Evolutionary conservation across 805 yeast genomes (phyloP).

Genomic region (Pichia rugopelliculosa): DNA sequence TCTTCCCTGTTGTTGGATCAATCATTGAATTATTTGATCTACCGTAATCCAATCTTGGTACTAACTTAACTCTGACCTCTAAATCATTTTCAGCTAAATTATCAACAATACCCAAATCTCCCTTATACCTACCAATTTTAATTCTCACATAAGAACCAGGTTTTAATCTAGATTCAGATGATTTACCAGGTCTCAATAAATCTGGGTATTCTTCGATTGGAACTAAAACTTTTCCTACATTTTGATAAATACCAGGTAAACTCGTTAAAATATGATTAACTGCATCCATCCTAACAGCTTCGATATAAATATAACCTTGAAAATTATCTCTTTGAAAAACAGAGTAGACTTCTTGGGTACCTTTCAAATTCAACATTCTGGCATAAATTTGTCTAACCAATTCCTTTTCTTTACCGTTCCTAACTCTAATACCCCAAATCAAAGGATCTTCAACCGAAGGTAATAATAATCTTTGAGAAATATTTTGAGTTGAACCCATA

Average conservation of each 20-base stretch:
- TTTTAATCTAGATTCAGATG: constrained; percentile 77
- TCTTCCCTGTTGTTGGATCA: constrained; percentile 22
- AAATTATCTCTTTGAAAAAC: constrained; percentile 93
- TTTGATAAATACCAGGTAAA: constrained; percentile 73
- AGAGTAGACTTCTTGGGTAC: constrained; percentile 77
- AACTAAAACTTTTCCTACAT: constrained; percentile 60
- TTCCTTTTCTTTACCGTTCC: constrained; percentile 90
- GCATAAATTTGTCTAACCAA: constrained; percentile 77
- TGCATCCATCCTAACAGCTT: constrained; percentile 89
- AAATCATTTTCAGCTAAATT: constrained; percentile 90
- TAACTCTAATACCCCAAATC: constrained; percentile 91
- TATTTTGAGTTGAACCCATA: constrained; percentile 77
- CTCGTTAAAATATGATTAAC: constrained; percentile 85
- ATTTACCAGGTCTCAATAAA: constrained; percentile 78
- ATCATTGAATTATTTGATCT: constrained; percentile 31
- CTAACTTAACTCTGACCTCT: constrained; percentile 87
- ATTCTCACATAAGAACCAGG: constrained; percentile 93
- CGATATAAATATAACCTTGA: constrained; percentile 86
- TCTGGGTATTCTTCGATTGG: constrained; percentile 96
- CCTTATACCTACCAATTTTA: constrained; percentile 84
- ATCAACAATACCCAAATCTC: constrained; percentile 89
- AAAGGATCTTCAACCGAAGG: constrained; percentile 97
- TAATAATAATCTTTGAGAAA: constrained; percentile 85
- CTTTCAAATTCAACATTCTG: constrained; percentile 70
- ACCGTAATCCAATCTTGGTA: constrained; percentile 92